phyloP scores from a whole-genome alignment of 495 filamentous ascomycete genomes.

The Amniculicola lignicola region DNA sequence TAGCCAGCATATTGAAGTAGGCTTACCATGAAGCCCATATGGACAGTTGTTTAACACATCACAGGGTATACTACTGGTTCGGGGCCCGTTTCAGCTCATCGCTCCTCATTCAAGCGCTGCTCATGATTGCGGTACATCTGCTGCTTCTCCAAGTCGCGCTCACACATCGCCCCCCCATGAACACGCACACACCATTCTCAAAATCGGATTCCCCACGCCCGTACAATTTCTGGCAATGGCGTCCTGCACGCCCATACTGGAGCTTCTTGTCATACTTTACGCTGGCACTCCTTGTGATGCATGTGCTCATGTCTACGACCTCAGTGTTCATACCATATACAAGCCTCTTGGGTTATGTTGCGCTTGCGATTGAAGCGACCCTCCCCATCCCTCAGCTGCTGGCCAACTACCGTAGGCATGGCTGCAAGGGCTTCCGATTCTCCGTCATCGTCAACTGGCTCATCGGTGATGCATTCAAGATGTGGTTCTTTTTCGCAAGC shows the following conservation, averaged over 20 bases:
- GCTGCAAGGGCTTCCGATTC: constrained; percentile 85
- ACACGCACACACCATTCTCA: constrained; percentile 38
- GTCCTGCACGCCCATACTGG: constrained; percentile 84
- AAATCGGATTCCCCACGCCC: constrained; percentile 57
- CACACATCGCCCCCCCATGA: constrained; percentile 68
- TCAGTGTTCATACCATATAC: constrained; percentile 65
- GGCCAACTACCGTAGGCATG: constrained; percentile 69
- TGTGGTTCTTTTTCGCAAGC: constrained; percentile 70
- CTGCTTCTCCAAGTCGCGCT: constrained; percentile 86
- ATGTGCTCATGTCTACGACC: constrained; percentile 66
- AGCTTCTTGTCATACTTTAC: constrained; percentile 73
- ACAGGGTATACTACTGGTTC: constrained; percentile 89
- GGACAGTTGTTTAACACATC: background rate
- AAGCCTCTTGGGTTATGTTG: constrained; percentile 69
- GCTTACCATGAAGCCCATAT: constrained; percentile 26
- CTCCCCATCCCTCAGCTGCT: constrained; percentile 89
- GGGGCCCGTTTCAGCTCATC: constrained; percentile 77
- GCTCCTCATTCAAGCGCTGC: constrained; percentile 77
- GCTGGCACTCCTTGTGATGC: constrained; percentile 60
- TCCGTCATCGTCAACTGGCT: constrained; percentile 87
- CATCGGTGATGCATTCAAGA: constrained; percentile 89
- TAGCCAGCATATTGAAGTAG: constrained; percentile 86
- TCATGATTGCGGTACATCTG: constrained; percentile 82
- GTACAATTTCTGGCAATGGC: constrained; percentile 95
- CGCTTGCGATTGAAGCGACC: constrained; percentile 83